Evolutionary conservation across 305 asterid species (phyloP), one percentile per base, ranked within the genome.

Genomic region (Striga hermonthica): DNA sequence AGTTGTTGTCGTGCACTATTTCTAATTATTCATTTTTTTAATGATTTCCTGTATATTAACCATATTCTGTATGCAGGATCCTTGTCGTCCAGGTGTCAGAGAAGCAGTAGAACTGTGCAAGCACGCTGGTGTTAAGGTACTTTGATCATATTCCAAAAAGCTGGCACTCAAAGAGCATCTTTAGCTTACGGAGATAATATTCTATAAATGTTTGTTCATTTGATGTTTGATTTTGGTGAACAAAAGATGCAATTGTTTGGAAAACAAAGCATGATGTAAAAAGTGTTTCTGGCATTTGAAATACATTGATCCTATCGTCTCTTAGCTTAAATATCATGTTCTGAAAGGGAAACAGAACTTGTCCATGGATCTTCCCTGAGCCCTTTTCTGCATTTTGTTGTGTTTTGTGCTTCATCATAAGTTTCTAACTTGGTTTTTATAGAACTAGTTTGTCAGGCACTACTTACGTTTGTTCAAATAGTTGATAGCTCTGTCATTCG

Each of bases 71-170:
- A 48, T 69, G 37, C 79, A 91, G 98, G 98, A 92, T 88, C 98
- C 98, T 74, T 92, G 98, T 72, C 96, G 98, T 35, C 96, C 97
- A 37, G 98, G 98, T 59, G 98, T 92, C 80, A 86, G 74, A 82
- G 86, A 92, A 62, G 98, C 97, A 15, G 98, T 92, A 65, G 79
- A 73, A 78, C 79, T 87, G 53, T 92, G 98, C 85, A 81, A 73
- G 16, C 83, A 76, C 59, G 89, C 97, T 66, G 98, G 98, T 61
- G 90, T 92, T 65, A 92, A 92, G 95, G 96, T 91, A 79, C 63
- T 45, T 50, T 62, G 44, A 55, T 36, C 11, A 58, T 60, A 72
- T 65, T 70, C 40, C 62, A 39, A 45, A 49, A 68, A 54, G 48
- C 57, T 55, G 57, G 55, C 31, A 10, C 63, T 28, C 12, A 28